Evolutionary conservation across 176 grass and related monocot genomes (phyloP).

Genomic region (Tillandsia fasciculata): DNA sequence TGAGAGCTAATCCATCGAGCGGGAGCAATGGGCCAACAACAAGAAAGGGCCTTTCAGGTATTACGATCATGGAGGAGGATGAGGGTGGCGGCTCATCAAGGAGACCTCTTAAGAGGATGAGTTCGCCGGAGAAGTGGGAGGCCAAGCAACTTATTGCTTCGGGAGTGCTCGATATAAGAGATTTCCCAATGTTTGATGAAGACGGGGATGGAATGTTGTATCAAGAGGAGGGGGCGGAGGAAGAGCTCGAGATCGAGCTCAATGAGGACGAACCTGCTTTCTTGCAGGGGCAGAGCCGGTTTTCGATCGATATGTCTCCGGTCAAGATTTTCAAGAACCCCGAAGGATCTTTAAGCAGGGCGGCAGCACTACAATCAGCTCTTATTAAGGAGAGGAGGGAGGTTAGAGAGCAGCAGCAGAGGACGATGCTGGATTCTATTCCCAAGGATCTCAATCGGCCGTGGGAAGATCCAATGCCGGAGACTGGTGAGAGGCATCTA

Average conservation of each 20-base stretch:
- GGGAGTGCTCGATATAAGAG: constrained; percentile 56
- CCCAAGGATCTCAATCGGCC: constrained; percentile 96
- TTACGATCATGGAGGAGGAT: constrained; percentile 63
- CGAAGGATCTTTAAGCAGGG: constrained; percentile 82
- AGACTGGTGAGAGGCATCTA: constrained; percentile 73
- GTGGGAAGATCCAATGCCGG: constrained; percentile 95
- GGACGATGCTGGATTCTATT: constrained; percentile 93
- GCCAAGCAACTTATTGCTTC: constrained; percentile 82
- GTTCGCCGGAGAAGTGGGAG: constrained; percentile 90
- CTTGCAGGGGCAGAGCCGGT: constrained; percentile 77
- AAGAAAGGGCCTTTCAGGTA: constrained; percentile 72
- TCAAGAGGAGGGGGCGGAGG: constrained; percentile 80
- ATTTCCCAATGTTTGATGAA: constrained; percentile 76
- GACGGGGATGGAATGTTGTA: constrained; percentile 74
- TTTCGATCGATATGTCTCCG: constrained; percentile 83
- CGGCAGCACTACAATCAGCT: constrained; percentile 77
- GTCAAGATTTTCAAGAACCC: constrained; percentile 98
- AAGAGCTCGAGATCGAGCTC: constrained; percentile 83
- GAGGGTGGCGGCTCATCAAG: constrained; percentile 35
- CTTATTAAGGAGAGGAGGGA: constrained; percentile 94
- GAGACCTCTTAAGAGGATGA: constrained; percentile 64
- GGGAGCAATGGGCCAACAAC: constrained; percentile 19
- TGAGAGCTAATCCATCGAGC: constrained; percentile 45
- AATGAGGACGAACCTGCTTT: constrained; percentile 92
- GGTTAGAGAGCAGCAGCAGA: constrained; percentile 84